Base-by-base conservation (phyloP, 2,329 filamentous ascomycete species). In the Arthroderma uncinatum region DNA sequence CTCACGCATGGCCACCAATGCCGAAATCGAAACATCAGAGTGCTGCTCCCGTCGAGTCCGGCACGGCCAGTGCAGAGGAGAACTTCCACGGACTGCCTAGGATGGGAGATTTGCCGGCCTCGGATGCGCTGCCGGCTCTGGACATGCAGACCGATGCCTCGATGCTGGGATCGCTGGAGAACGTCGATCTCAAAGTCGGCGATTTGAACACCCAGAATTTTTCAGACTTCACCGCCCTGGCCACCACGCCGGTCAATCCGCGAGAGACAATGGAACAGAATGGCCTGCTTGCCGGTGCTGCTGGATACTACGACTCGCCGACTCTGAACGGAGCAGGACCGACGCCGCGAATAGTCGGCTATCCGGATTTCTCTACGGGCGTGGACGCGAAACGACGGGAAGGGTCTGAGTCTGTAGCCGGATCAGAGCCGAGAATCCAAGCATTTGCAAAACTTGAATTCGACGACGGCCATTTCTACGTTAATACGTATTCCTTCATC, bases 401-500 rank as follows among this genome's bases (percentile, higher is more conserved):
- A 60, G 67, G 66, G 19, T 61, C 65, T 2, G 65, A 66, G 12
- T 74, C 72, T n/a, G 63, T 69, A 33, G 65, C 67, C 16, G 72
- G 71, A 14, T 74, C 72, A 0, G 72, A 74, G 59, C 72, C 72
- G 48, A 67, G 70, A 52, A 79, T 82, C 59, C 76, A 79, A 61
- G 82, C 81, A 34, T 85, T 81, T 68, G 82, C 82, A 40, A 82
- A 83, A 66, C 74, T 85, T 50, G 78, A 80, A 64, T 84, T 85
- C 66, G 76, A 80, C 54, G 82, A 85, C 69, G 82, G 82, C 55
- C 80, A 82, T 64, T 85, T 82, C 66, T 84, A 83, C 65, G 80
- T 84, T 71, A 82, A 80, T 61, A 84, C 81, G 4, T 81, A 81
- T 63, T 78, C 79, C 30, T 79, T 84, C 57, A 78, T 82, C 54